Percentiles rank a stretch among this genome's conserved stretches.
Conservation (phyloP, 2,329 filamentous ascomycete species). For the Thelonectria discophora region DNA sequence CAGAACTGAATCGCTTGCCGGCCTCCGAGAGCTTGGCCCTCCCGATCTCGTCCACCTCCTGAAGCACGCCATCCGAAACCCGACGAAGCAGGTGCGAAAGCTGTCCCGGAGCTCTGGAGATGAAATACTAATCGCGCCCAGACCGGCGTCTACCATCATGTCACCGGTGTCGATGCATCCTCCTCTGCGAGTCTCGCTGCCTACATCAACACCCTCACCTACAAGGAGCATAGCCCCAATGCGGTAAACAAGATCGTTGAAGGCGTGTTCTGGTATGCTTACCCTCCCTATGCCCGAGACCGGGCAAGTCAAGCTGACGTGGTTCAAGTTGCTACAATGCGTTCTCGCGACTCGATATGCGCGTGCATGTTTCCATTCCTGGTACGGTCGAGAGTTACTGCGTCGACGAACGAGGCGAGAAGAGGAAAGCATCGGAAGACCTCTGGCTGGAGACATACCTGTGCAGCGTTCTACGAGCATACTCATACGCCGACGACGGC, state of each 20-base stretch:
- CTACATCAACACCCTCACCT: conserved; percentile 97
- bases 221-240: conserved; percentile 81
- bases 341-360: conserved; percentile 97
- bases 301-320: conserved; percentile 40
- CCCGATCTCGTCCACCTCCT: conserved; percentile 95
- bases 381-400: conserved; percentile 97
- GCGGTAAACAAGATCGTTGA: conserved; percentile 85
- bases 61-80: conserved; percentile 72
- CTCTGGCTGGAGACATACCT: conserved; percentile 98
- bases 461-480: conserved; percentile 91
- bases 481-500: conserved; percentile 95
- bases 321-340: conserved; percentile 88
- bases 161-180: conserved; percentile 95
- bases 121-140: conserved; percentile 50
- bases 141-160: conserved; percentile 96
- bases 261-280: conserved; percentile 85
- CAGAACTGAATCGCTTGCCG: conserved; percentile 86
- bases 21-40: conserved; percentile 90
- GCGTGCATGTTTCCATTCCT: conserved; percentile 96
- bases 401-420: conserved; percentile 95
- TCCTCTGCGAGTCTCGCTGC: conserved; percentile 96
- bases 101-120: conserved; percentile 26
- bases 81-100: conserved; percentile 62
- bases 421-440: conserved; percentile 89
- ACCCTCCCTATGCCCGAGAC: background rate